Conservation (phyloP, 2,329 filamentous ascomycete species). For the Calonectria henricotiae region DNA sequence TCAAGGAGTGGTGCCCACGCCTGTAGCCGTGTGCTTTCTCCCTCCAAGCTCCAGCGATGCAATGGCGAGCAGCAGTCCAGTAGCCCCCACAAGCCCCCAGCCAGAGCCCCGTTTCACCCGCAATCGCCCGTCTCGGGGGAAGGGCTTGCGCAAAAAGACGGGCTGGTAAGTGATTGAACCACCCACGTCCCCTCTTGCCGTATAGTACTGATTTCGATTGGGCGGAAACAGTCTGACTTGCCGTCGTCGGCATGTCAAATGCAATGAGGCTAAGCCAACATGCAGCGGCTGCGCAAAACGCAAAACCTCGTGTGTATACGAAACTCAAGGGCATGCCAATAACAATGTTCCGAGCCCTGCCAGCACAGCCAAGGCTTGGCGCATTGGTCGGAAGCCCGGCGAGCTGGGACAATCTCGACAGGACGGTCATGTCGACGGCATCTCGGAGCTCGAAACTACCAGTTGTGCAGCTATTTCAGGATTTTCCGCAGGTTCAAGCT, state of each 20-base stretch:
- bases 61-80: conserved; percentile 7
- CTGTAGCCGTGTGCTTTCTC: background rate
- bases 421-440: background rate
- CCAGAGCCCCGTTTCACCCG: conserved; percentile 32
- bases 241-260: conserved; percentile 39
- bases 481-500: conserved; percentile 13
- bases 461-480: conserved; percentile 10
- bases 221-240: conserved; percentile 29
- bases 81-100: conserved; percentile 23
- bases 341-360: background rate
- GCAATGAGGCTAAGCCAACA: conserved; percentile 35
- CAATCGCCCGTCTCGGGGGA: conserved; percentile 38
- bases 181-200: no score
- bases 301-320: conserved; percentile 3
- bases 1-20: background rate
- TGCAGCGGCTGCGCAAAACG: conserved; percentile 41
- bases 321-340: background rate
- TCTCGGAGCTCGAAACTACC: background rate
- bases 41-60: background rate
- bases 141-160: conserved; percentile 39
- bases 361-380: background rate
- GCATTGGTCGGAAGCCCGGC: background rate
- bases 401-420: background rate
- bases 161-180: conserved; percentile 33
- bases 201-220: background rate